Evolutionary conservation across 164 flowering plant species (phyloP), one percentile per base, ranked within the genome.

Genomic region (Santalum album): DNA sequence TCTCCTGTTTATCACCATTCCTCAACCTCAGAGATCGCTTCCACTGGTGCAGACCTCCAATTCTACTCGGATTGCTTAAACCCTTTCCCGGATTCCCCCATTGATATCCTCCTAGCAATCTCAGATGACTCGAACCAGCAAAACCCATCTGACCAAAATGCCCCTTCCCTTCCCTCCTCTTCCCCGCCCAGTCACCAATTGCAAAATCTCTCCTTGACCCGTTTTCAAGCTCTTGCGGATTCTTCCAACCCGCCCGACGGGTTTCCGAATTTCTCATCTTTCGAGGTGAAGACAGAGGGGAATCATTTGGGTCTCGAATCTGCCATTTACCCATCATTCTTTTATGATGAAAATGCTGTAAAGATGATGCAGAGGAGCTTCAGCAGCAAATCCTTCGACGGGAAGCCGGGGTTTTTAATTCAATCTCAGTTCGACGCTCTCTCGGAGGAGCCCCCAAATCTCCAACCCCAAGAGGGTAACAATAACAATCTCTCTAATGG

Each of bases 361-460:
- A 73, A 63, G 46, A 24, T 64, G 58, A 69, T 82, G 75, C 91
- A 80, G 63, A 84, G 87, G 72, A 87, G 87, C 52, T 74, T 49
- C 49, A 84, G 92, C 59, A 83, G 82, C 65, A 68, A 73, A 24
- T 73, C 66, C 5, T 79, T 79, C 16, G 79, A 81, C 25, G 69
- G 32, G 3, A 72, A 65, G n/a, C 75, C 65, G 2, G 43, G 60
- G 0, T 59, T 63, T 57, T 21, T 46, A 20, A 73, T 66, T 48
- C 80, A 69, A 16, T 77, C 86, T 18, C 44, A 49, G 32, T 69
- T 79, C 46, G 69, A 72, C 46, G 19, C 74, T 55, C 51, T 74
- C 15, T n/a, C 67, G 43, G 77, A 81, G 18, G 77, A 83, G 21
- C 38, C 59, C 0, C 68, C 72, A 0, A 62, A 35, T 64, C 60